Base-by-base conservation (phyloP, 2,329 filamentous ascomycete genomes). In the Botryosphaeria agaves region DNA sequence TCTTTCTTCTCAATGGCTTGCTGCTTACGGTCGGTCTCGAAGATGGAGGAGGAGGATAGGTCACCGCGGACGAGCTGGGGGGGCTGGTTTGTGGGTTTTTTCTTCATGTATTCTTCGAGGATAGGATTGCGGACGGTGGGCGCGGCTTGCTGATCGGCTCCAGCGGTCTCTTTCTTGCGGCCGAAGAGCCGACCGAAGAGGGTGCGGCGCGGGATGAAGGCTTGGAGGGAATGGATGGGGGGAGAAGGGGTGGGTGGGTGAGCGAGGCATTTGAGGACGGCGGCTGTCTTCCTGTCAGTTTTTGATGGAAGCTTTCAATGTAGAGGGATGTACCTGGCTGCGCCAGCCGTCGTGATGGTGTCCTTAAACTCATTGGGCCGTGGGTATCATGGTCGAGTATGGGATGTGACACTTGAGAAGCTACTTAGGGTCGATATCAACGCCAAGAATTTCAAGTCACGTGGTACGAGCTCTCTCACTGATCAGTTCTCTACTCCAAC, bases 331-430 rank as follows among this genome's bases (percentile, higher is more conserved):
- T 63, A 81, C 76, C 69, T 49, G 64, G 60, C 46, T 61, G 59
- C 33, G 66, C 59, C 42, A 76, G 56, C 57, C 67, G 68, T 59
- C 70, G 59, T 44, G 71, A 61, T 41, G 74, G 71, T 47, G 72
- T 56, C 52, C 67, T 66, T 44, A 76, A 53, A 56, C 63, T 79
- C 76, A 82, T 83, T 47, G 39, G 37, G 38, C 30, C 20, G 20
- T 26, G 29, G 32, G 26, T 20, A 25, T 32, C 20, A 26, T n/a
- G n/a, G n/a, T n/a, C n/a, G n/a, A n/a, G n/a, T n/a, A n/a, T n/a
- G n/a, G n/a, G n/a, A n/a, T n/a, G n/a, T n/a, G n/a, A n/a, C n/a
- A n/a, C n/a, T n/a, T n/a, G n/a, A n/a, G n/a, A n/a, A n/a, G n/a
- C n/a, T n/a, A n/a, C n/a, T n/a, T n/a, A n/a, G n/a, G n/a, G n/a